Evolutionary conservation across 495 filamentous ascomycete genomes (phyloP), one percentile per base, ranked within the genome.

Genomic region (Darksidea phi): DNA sequence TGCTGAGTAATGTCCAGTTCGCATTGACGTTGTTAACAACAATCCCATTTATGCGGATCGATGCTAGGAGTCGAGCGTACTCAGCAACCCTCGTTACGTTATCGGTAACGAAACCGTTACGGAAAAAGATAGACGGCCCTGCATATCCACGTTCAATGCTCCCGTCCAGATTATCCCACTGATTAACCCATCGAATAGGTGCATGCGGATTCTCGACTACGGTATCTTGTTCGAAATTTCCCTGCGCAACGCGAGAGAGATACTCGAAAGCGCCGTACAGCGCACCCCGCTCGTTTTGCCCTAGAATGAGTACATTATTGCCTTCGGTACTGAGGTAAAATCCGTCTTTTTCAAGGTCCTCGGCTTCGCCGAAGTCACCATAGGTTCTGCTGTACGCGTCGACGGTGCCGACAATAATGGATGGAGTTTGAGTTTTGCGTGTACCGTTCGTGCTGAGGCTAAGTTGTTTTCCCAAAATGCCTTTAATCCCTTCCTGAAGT

Each of bases 11-110:
- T 0, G 74, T 76, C 0, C 80, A 74, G 62, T 88, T 84, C 13
- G 87, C 84, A 66, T 90, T 90, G 62, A 89, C 86, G 54, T 90
- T 89, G 73, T 90, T 90, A 69, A 87, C 79, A 2, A 89, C 67
- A 26, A 87, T 75, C 1, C 75, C 86, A 59, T 90, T 90, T 67
- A 89, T 72, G 23, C 82, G 74, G 36, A 88, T 79, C 0, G 86
- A 89, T n/a, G 86, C 78, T 20, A 89, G 72, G 3, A 90, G 74
- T 3, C 87, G 85, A 3, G 83, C 87, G 68, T 88, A 89, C 67
- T 87, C 76, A 0, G 74, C 64, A 0, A 78, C 81, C 0, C 85
- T 81, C 5, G 79, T 82, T 48, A 86, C 71, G 65, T 90, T 80
- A 3, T 80, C 69, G 17, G 78, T 66, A n/a, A 85, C 72, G 7